Base-by-base conservation (phyloP, 306 rosid genomes). In the Cicer arietinum region DNA sequence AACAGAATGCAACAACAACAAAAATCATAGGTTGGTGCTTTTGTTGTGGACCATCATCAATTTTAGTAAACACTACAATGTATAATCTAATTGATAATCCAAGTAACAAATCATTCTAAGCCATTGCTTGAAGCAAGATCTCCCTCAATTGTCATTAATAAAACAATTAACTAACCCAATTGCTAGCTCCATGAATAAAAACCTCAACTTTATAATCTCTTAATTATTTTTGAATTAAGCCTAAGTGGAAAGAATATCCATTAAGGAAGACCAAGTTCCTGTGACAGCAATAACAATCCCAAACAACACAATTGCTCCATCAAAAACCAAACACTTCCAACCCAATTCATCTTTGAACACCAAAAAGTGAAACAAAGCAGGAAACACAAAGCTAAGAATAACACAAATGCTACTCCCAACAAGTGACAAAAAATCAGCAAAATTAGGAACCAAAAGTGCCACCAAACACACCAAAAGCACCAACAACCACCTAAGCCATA, bases 341-440 rank as follows among this genome's bases (percentile, higher is more conserved):
- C 84, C 73, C 73, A 85, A 37, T 78, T 90, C 96, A 5, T 84
- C 84, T 84, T 71, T 90, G 39, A 90, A 90, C 50, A 75, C 90
- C 75, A 86, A 8, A 57, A 42, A 80, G 18, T 90, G 91, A 63
- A 90, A 88, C 83, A 82, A 9, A 25, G 96, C 86, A 7, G 96
- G 96, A 70, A 88, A 74, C 4, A 88, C 91, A 79, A 88, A 90
- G 22, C 93, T 81, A 47, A 90, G 82, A 60, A 78, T 54, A 41
- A 88, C 88, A 82, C 93, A 90, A 1, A 88, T 63, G 12, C 93
- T 85, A 60, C 96, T 90, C 43, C 96, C 93, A 16, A 90, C 85
- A 9, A 88, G 67, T 22, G 96, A 85, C 65, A 90, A 41, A 73
- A 88, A 88, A 74, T 90, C 96, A 10, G 91, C 89, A 78, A 90